phyloP scores from a whole-genome alignment of 2,329 filamentous ascomycete species.

The Teratosphaeria gauchensis region DNA sequence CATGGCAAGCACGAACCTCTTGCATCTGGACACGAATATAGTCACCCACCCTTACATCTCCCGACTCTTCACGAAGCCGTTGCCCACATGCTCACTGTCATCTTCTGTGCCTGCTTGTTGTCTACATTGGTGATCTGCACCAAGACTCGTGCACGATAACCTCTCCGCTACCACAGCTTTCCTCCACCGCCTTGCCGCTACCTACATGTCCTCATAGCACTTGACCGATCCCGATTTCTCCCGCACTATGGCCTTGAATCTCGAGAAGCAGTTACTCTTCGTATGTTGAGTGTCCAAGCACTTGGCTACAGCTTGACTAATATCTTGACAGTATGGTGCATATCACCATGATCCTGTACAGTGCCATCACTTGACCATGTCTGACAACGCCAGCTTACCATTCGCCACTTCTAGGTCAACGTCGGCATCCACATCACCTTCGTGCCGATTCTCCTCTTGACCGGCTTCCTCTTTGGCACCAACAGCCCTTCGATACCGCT shows the following conservation, averaged over 20 bases:
- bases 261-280: slow-evolving; percentile 74
- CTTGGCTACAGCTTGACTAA: slow-evolving; percentile 4
- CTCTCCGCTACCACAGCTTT: neutral
- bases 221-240: neutral
- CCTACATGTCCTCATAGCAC: neutral
- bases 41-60: neutral
- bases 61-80: neutral
- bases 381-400: slow-evolving; percentile 7
- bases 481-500: slow-evolving; percentile 47
- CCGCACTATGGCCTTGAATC: slow-evolving; percentile 49
- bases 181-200: neutral
- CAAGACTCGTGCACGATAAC: neutral
- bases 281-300: slow-evolving; percentile 42
- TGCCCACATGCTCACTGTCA: neutral
- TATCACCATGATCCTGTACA: slow-evolving; percentile 66
- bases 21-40: neutral
- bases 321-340: slow-evolving; percentile 59
- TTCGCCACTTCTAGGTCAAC: slow-evolving; percentile 49
- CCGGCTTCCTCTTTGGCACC: slow-evolving; percentile 58
- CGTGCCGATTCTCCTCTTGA: slow-evolving; percentile 65
- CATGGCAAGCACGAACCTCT: neutral
- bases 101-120: neutral
- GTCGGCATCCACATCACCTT: slow-evolving; percentile 70
- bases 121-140: neutral
- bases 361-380: neutral